Conservation (phyloP, 1,139 yeast genomes). For the Blastobotrys elegans region DNA sequence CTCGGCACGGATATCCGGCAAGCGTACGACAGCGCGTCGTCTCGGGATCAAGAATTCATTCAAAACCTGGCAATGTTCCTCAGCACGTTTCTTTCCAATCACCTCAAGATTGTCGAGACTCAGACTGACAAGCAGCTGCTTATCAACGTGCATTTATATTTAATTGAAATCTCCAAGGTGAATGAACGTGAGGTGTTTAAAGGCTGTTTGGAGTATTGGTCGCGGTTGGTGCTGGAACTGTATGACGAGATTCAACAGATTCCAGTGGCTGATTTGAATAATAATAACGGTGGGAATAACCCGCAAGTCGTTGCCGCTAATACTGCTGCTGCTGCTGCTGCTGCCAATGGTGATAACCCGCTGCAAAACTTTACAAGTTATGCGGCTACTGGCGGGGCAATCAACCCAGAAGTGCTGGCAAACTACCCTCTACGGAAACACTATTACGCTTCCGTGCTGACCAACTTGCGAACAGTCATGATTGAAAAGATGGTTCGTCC, state of each 20-base stretch:
- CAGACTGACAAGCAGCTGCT: conserved; percentile 57
- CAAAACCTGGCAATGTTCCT: conserved; percentile 94
- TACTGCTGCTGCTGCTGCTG: conserved; percentile 42
- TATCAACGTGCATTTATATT: conserved; percentile 69
- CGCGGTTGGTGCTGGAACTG: conserved; percentile 69
- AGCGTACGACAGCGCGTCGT: conserved; percentile 68
- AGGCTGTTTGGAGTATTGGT: conserved; percentile 94
- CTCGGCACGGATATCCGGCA: conserved; percentile 65
- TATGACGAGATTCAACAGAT: conserved; percentile 80
- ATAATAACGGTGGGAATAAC: conserved; percentile 48
- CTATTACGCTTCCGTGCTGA: conserved; percentile 66
- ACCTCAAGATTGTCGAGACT: conserved; percentile 67
- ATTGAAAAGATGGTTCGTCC: conserved; percentile 98
- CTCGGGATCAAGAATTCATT: conserved; percentile 86
- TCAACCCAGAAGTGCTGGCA: conserved; percentile 72
- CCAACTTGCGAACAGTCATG: conserved; percentile 80
- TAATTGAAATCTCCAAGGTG: conserved; percentile 79
- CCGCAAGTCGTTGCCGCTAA: too few species aligned
- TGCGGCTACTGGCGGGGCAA: conserved; percentile 63
- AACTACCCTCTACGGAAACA: conserved; percentile 83
- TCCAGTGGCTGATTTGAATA: conserved; percentile 67
- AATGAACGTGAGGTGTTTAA: conserved; percentile 96
- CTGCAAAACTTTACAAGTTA: conserved; percentile 32
- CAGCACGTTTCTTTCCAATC: conserved; percentile 76
- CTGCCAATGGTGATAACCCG: conserved; percentile 15